Evolutionary conservation across 2,329 filamentous ascomycete species (phyloP).

Genomic region (Metarhizium guizhouense): DNA sequence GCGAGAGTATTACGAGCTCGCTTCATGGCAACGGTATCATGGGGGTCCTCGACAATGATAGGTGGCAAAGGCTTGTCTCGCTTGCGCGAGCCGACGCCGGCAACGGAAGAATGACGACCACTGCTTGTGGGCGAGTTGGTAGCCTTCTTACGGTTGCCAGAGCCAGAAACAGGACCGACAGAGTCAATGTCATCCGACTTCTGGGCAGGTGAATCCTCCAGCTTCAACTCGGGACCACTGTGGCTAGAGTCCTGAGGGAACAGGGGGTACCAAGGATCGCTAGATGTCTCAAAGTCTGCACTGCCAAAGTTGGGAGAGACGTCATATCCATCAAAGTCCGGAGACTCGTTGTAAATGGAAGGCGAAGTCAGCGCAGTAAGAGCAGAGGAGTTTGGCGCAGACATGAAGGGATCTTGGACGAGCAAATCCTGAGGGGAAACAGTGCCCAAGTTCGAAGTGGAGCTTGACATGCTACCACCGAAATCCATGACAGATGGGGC

Average conservation of each 20-base stretch:
- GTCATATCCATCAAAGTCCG: slow-evolving; percentile 65
- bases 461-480: slow-evolving; percentile 36
- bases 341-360: slow-evolving; percentile 68
- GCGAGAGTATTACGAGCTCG: slow-evolving; percentile 89
- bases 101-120: slow-evolving; percentile 55
- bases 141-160: slow-evolving; percentile 38
- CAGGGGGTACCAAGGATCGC: slow-evolving; percentile 62
- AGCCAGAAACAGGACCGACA: slow-evolving; percentile 26
- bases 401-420: slow-evolving; percentile 59
- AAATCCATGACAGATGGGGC: slow-evolving; percentile 43
- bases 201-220: slow-evolving; percentile 33
- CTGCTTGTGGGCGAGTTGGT: slow-evolving; percentile 31
- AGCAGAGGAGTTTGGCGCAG: slow-evolving; percentile 71
- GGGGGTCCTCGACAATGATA: slow-evolving; percentile 66
- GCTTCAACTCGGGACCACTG: slow-evolving; percentile 16
- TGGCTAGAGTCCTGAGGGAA: slow-evolving; percentile 46
- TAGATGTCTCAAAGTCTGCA: slow-evolving; percentile 43
- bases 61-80: slow-evolving; percentile 74
- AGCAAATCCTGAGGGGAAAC: slow-evolving; percentile 78
- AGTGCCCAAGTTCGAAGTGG: slow-evolving; percentile 53
- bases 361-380: slow-evolving; percentile 82
- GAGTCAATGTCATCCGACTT: slow-evolving; percentile 41
- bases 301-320: slow-evolving; percentile 68
- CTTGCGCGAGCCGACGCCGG: slow-evolving; percentile 64
- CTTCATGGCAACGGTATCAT: slow-evolving; percentile 75